These are phyloP conservation scores for Hygrophoropsis aurantiaca DNA, from an alignment of 768 basidiomycete species.

Conservation along the genomic window DNA sequence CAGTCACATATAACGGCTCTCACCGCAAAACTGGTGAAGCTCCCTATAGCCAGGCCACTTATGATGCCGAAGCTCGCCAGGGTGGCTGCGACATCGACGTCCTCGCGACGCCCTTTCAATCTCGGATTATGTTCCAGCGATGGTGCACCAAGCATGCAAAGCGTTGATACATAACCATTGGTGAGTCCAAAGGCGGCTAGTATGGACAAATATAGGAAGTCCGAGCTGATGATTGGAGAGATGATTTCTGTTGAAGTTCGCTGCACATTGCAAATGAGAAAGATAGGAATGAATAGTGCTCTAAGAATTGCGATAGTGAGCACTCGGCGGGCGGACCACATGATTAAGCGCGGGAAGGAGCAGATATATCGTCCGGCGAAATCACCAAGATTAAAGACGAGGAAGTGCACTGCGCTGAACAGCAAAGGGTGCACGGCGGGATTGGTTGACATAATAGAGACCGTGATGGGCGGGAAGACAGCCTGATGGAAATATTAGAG, in stretches of 20 bases:
- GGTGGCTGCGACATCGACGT: slow-evolving; percentile 85
- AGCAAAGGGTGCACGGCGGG: slow-evolving; percentile 73
- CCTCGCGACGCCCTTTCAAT: slow-evolving; percentile 65
- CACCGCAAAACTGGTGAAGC: slow-evolving; percentile 80
- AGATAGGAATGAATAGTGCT: slow-evolving; percentile 80
- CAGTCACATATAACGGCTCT: slow-evolving; percentile 65
- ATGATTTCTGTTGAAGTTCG: slow-evolving; percentile 33
- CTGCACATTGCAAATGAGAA: slow-evolving; percentile 87
- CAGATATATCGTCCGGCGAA: slow-evolving; percentile 69
- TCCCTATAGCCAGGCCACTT: slow-evolving; percentile 73
- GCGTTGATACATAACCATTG: slow-evolving; percentile 77
- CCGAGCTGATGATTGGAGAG: slow-evolving; percentile 67
- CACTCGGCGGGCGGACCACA: slow-evolving; percentile 70
- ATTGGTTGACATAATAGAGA: slow-evolving; percentile 68
- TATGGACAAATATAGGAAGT: slow-evolving; percentile 71
- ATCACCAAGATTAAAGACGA: slow-evolving; percentile 74
- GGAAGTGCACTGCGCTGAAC: slow-evolving; percentile 77
- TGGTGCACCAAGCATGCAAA: slow-evolving; percentile 81
- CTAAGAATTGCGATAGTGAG: slow-evolving; percentile 64
- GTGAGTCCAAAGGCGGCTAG: slow-evolving; percentile 72
- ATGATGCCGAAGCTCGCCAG: slow-evolving; percentile 78
- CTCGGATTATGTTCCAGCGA: slow-evolving; percentile 78
- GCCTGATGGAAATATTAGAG: slow-evolving; percentile 46
- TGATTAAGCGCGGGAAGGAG: slow-evolving; percentile 58
- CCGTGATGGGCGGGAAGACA: slow-evolving; percentile 85